These are phyloP conservation scores for Backusella macrospora DNA, from an alignment of 192 early-diverging fungal species.

Conservation along the genomic window DNA sequence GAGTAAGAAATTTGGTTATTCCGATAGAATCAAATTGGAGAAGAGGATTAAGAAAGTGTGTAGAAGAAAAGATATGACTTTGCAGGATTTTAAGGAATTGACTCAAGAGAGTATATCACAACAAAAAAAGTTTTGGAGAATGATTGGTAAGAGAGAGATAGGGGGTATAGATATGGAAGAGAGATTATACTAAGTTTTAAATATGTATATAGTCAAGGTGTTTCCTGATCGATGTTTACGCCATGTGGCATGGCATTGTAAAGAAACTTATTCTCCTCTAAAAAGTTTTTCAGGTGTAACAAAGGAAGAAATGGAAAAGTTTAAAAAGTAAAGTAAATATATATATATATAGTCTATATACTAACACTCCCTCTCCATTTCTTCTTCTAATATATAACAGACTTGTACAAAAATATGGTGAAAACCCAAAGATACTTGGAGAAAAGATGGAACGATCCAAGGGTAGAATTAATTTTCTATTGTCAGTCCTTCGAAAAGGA, in stretches of 20 bases:
- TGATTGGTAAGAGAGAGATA: not conserved
- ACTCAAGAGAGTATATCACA: not conserved
- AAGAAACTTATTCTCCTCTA: not conserved
- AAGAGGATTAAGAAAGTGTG: constrained; percentile 21
- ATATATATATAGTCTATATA: no score
- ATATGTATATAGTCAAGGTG: not conserved
- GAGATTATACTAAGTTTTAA: no score
- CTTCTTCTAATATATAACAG: not conserved
- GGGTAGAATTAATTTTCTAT: not conserved
- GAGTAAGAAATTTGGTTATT: not conserved
- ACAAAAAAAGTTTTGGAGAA: not conserved
- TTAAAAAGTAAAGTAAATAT: constrained; percentile 14
- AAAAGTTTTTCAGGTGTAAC: not conserved
- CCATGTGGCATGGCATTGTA: not conserved
- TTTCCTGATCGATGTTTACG: constrained; percentile 6
- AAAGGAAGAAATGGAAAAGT: not conserved
- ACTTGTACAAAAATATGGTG: not conserved
- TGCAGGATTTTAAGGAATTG: not conserved
- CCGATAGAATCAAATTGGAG: constrained; percentile 4
- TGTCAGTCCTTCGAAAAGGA: not conserved
- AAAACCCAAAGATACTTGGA: not conserved
- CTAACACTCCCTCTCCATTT: not conserved
- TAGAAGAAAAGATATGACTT: not conserved
- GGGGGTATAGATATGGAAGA: not conserved
- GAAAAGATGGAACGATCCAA: not conserved